Evolutionary conservation across 441 rosid genomes (phyloP).

Genomic region (Populus trichocarpa): DNA sequence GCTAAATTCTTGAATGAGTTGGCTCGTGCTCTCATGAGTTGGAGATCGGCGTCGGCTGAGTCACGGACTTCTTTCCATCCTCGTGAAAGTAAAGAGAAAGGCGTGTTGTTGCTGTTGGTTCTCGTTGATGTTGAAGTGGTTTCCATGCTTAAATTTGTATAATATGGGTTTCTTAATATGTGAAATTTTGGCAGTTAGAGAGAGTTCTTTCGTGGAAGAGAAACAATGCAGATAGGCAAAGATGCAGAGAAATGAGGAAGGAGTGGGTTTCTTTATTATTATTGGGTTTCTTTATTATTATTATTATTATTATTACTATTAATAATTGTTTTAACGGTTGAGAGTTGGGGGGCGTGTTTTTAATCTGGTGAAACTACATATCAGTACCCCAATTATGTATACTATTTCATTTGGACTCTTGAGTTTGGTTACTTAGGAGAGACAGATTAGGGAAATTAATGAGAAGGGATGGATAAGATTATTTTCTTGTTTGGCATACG

Average conservation of each 20-base stretch:
- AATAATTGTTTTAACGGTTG: conserved; percentile 31
- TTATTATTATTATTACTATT: too few species aligned
- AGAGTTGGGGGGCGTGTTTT: conserved; percentile 9
- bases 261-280: background rate
- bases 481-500: background rate
- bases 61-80: conserved; percentile 91
- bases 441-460: background rate
- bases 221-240: background rate
- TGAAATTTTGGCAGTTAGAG: background rate
- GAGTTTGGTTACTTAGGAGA: background rate
- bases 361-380: background rate
- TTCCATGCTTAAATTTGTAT: background rate
- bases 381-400: background rate
- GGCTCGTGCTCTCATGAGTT: conserved; percentile 74
- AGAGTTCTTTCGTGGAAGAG: background rate
- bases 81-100: conserved; percentile 73
- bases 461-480: background rate
- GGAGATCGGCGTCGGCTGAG: conserved; percentile 91
- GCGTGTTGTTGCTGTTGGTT: conserved; percentile 26
- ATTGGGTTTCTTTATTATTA: background rate
- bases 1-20: conserved; percentile 82
- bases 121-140: conserved; percentile 30
- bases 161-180: conserved; percentile 10
- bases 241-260: background rate
- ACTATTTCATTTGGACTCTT: background rate